These are phyloP conservation scores for Baffinella frigidus DNA, from an alignment of 208 protist species.

Conservation along the genomic window DNA sequence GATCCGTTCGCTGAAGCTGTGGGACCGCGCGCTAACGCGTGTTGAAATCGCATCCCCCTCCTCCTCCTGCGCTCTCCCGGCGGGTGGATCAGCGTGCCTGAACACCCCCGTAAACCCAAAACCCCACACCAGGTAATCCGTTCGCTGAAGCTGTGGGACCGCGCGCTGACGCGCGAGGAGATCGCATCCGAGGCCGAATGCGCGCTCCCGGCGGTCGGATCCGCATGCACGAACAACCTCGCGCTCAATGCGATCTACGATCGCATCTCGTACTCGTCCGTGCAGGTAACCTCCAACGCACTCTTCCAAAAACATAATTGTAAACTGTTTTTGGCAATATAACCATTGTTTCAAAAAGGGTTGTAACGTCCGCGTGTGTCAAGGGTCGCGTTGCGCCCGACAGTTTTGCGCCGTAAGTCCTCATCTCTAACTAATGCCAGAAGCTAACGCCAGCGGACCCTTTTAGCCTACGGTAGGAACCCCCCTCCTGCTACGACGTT, in stretches of 20 bases:
- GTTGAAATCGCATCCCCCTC: neutral
- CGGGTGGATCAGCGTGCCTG: neutral
- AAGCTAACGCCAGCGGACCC: too few relatives aligned
- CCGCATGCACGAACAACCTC: neutral
- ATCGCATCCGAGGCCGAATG: neutral
- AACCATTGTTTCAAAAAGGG: too few relatives aligned
- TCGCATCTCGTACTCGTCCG: neutral
- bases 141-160: neutral
- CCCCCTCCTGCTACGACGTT: too few relatives aligned
- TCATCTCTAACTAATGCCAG: too few relatives aligned
- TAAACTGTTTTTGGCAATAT: too few relatives aligned
- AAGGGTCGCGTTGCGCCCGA: too few relatives aligned
- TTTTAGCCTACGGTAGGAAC: too few relatives aligned
- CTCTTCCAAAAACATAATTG: too few relatives aligned
- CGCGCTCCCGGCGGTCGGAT: neutral
- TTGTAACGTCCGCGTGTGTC: too few relatives aligned
- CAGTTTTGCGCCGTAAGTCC: too few relatives aligned
- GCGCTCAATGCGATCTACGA: neutral
- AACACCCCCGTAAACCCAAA: too few relatives aligned
- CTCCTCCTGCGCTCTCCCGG: neutral
- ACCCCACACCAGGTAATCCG: neutral
- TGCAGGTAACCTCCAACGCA: too few relatives aligned
- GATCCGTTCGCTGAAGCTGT: neutral
- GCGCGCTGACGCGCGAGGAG: neutral
- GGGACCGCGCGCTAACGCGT: neutral